phyloP scores from a whole-genome alignment of 108 stramenopile species.

The Epithemia pelagica region DNA sequence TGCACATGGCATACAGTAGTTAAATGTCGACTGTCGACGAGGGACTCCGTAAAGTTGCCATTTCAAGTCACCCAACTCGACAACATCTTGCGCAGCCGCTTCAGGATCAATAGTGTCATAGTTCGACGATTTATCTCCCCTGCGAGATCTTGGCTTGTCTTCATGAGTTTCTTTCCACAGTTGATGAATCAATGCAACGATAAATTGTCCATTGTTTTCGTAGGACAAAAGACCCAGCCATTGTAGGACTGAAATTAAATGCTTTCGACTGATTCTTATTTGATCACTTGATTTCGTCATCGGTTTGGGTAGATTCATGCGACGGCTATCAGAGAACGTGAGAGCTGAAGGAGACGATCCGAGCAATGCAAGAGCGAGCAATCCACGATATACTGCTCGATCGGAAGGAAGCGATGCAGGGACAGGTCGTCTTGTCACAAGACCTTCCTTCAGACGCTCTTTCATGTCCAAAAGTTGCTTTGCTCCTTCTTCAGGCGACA shows the following conservation, averaged over 20 bases:
- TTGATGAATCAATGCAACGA: constrained; percentile 27
- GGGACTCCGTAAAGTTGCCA: constrained; percentile 70
- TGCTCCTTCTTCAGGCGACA: constrained; percentile 42
- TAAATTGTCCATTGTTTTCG: constrained; percentile 14
- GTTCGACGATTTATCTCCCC: background rate
- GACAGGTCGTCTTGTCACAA: constrained; percentile 67
- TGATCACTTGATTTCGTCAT: constrained; percentile 42
- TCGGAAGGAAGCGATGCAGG: constrained; percentile 71
- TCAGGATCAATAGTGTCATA: constrained; percentile 30
- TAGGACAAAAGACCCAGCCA: constrained; percentile 27
- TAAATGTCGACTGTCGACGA: constrained; percentile 50
- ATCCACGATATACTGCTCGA: constrained; percentile 55
- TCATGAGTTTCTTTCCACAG: constrained; percentile 44
- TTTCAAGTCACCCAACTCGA: constrained; percentile 70
- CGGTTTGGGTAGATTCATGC: constrained; percentile 59
- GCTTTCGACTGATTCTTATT: constrained; percentile 58
- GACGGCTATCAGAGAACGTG: constrained; percentile 56
- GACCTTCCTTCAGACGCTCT: constrained; percentile 33
- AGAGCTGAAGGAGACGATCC: constrained; percentile 62
- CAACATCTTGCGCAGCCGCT: constrained; percentile 31
- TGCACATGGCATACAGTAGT: constrained; percentile 63
- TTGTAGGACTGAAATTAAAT: constrained; percentile 42
- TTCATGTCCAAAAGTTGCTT: constrained; percentile 34
- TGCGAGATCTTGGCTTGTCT: constrained; percentile 5
- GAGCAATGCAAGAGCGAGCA: constrained; percentile 51